Evolutionary conservation across 2,329 filamentous ascomycete genomes (phyloP), one percentile per base, ranked within the genome.

Genomic region (Botryosphaeria dothidea): DNA sequence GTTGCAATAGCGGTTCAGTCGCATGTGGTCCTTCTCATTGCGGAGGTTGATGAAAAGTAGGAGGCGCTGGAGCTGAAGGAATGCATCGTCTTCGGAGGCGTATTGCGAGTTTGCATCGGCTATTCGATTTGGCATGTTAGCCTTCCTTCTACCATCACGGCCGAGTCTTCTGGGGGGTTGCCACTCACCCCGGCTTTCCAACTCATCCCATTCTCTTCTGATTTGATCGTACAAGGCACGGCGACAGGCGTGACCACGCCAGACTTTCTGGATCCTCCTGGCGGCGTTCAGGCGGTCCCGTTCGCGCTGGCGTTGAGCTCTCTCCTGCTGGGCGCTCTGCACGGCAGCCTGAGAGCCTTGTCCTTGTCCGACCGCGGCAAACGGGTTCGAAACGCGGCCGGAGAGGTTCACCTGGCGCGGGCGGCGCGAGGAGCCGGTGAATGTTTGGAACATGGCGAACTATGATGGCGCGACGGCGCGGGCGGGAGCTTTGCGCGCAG

Each of bases 391-490:
- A 69, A 87, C 87, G 71, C 93, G 90, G 68, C 93, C 95, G 69
- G 92, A 95, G 67, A 99, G 89, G 79, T 98, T 97, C 75, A 98
- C 92, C 77, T 97, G 93, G 69, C 95, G 90, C 67, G 90, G 90
- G 70, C 92, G 91, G 73, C 92, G 89, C 71, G 92, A 92, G 79
- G 82, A 92, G 71, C 95, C 95, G 25, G 92, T 95, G 81, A 99
- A 99, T 62, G 91, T 93, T 67, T 91, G 89, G 80, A 95, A 96
- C 94, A 97, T 97, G 70, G 45, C 38, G 25, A 27, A 13, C 36
- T 19, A 13, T 34, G 52, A 57, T 57, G 52, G 52, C 36, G 31
- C 34, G 36, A 54, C 38, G n/a, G 3, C 2, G 13, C 25, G 3
- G 23, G 46, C 23, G 25, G 25, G 46, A 15, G 36, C 7, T 21